Conservation (phyloP, 139 green algal genomes). For the Chlorella sp. region DNA sequence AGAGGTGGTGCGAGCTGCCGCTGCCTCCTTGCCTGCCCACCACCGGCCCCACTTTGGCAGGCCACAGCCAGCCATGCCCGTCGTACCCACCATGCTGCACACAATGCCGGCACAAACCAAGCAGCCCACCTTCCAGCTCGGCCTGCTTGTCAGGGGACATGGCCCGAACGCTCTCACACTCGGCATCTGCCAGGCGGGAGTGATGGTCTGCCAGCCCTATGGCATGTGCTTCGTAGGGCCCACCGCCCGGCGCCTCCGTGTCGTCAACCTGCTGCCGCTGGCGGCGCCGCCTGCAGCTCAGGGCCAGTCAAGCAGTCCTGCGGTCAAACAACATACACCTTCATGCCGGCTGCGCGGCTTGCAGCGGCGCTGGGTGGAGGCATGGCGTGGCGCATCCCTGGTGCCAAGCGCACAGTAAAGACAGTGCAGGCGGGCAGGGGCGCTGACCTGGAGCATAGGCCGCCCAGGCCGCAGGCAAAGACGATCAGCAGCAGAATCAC, state of each 20-base stretch:
- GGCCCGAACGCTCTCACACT: background rate
- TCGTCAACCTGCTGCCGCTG: background rate
- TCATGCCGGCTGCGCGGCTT: too few species aligned
- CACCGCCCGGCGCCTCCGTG: background rate
- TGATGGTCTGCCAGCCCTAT: background rate
- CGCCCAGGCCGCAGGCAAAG: constrained; percentile 3
- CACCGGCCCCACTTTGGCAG: too few species aligned
- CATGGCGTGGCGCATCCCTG: too few species aligned
- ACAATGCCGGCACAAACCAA: too few species aligned
- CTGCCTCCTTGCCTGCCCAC: too few species aligned
- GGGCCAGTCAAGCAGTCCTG: too few species aligned
- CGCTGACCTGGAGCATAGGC: background rate
- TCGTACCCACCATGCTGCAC: too few species aligned
- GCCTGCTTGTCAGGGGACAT: constrained; percentile 3
- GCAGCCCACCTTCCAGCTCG: background rate
- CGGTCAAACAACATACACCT: too few species aligned
- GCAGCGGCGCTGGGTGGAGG: too few species aligned
- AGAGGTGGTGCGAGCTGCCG: too few species aligned
- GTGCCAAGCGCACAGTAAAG: too few species aligned
- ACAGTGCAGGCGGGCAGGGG: background rate
- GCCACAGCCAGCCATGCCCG: too few species aligned
- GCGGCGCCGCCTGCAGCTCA: background rate
- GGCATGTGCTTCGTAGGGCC: background rate
- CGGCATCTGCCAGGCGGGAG: background rate
- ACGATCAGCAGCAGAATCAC: background rate